Base-by-base conservation (phyloP, 2,329 filamentous ascomycete genomes). In the Nothopassalora personata region DNA sequence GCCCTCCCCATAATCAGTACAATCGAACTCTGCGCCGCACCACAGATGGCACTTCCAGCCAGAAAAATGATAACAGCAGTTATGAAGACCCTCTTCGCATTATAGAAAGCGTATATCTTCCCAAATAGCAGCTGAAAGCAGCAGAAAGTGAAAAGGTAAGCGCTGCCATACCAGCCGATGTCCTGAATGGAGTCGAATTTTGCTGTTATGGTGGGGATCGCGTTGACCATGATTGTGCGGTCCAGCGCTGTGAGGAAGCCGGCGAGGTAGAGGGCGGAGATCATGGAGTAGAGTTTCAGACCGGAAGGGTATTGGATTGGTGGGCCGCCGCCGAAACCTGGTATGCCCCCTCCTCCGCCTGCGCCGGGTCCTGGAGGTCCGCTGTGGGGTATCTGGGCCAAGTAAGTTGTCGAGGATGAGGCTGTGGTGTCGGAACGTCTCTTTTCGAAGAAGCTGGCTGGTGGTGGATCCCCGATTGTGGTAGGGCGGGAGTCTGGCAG, bases 1-100 rank as follows among this genome's bases (percentile, higher is more conserved):
- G 78, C 76, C 13, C 82, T 73, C 1, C 81, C 82, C 1, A 74
- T 73, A 48, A 84, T 80, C 43, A 84, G 70, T 73, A 79, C 79
- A 1, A 71, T 61, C 64, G 81, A 81, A 56, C 72, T 75, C 2
- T 71, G 65, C 2, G 80, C 77, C 3, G 74, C 70, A 1, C 77
- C 81, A 60, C 81, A 83, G 0, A 83, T 34, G 8, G 31, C 31
- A 34, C 31, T 34, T 11, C 31, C 31, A 11, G 11, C 31, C 11
- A 78, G 74, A 60, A 79, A 80, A 31, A 79, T 65, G 3, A 66
- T 60, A 10, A 79, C 67, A 0, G 73, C 70, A 11, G 50, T 56
- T 27, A 79, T 60, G 53, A 76, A 77, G 1, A 73, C 70, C 72
- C 71, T 75, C 68, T 80, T 80, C 46, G 74, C 67, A 1, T 71